phyloP scores from a whole-genome alignment of 164 flowering plant species.

The Magnolia kwangsiensis region DNA sequence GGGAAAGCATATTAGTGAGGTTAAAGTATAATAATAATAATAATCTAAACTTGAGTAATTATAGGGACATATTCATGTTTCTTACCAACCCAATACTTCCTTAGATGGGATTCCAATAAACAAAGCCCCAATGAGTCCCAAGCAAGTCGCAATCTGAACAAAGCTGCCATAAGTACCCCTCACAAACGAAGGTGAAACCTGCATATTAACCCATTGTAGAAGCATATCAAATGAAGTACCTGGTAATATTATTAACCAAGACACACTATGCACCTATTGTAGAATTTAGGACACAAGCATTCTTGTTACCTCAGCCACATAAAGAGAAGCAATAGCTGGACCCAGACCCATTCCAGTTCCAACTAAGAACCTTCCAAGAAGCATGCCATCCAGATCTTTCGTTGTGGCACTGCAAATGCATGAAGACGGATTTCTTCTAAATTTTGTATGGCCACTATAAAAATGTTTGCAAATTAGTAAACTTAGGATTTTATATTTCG shows the following conservation, averaged over 20 bases:
- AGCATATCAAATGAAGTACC: not conserved
- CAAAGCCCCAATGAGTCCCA: constrained; percentile 76
- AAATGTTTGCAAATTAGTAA: no score
- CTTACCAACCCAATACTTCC: constrained; percentile 74
- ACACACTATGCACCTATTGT: not conserved
- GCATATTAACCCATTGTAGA: not conserved
- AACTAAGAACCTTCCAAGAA: constrained; percentile 62
- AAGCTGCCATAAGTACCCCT: constrained; percentile 97
- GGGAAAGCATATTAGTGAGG: not conserved
- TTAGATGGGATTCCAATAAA: constrained; percentile 82
- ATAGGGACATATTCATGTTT: not conserved
- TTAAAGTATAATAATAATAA: not conserved
- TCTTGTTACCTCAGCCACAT: constrained; percentile 58
- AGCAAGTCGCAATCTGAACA: constrained; percentile 91
- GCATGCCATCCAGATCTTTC: constrained; percentile 51
- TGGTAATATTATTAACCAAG: not conserved
- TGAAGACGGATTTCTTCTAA: not conserved
- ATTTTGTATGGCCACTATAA: no score
- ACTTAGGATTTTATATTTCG: no score
- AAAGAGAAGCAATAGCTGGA: constrained; percentile 62
- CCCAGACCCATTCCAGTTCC: constrained; percentile 77
- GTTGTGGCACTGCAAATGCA: constrained; percentile 45
- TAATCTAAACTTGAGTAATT: not conserved
- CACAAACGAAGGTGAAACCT: constrained; percentile 65
- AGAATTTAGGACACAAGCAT: not conserved